Base-by-base conservation (phyloP, 2,329 filamentous ascomycete genomes). In the Emmonsia crescens region DNA sequence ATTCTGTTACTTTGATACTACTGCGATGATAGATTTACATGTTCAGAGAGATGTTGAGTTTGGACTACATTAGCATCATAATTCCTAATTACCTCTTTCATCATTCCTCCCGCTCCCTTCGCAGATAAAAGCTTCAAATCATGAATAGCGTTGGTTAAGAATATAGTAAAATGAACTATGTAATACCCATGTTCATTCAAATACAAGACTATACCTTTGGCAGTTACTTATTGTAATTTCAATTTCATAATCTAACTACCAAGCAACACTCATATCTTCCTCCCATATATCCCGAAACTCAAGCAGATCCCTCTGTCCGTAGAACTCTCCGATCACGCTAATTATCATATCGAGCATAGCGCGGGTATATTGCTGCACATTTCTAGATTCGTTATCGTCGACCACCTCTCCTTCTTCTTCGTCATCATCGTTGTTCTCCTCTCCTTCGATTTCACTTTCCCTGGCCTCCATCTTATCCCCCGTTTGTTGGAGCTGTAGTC, bases 281-380 rank as follows among this genome's bases (percentile, higher is more conserved):
- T 70, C 65, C 80, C 82, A 84, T 21, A 75, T 62, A 62, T 87
- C 83, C 62, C 91, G 83, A 64, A 87, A 89, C 68, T 89, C 85
- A 57, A 96, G 81, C 64, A 96, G 75, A 74, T 97, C 93, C 66
- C 87, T 82, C 75, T 97, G 93, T 1, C 93, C 91, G 75, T 92
- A 97, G 66, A 89, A 85, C 75, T 96, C 91, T 68, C 91, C 92
- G 56, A 89, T 87, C 42, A 96, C 82, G 0, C 89, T 94, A 67
- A 96, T 79, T 60, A 96, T 89, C 90, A 96, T 96, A 75, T 95
- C 92, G 40, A 96, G 79, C 48, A 91, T 91, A n/a, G 85, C 87
- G 33, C 83, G 80, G 21, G 69, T 72, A 61, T 55, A 42, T 29
- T 60, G 51, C 21, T 48, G 72, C 42, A 69, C 66, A 62, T 68